Percentiles rank a stretch among this genome's conserved stretches.
These are phyloP conservation scores for Emmonsiellopsis sp. DNA, from an alignment of 2,329 filamentous ascomycete genomes.

Conservation along the genomic window DNA sequence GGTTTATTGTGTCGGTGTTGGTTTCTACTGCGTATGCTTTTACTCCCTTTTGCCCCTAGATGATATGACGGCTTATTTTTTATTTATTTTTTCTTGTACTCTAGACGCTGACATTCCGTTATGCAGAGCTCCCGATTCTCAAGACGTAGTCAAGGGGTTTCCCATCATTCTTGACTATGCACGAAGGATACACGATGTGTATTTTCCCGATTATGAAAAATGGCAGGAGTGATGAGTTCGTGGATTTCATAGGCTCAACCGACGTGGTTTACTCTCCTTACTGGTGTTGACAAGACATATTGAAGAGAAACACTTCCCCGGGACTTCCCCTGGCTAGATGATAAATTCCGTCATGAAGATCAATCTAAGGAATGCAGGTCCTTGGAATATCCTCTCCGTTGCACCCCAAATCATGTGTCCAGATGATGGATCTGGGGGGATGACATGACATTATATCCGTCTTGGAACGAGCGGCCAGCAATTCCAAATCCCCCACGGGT, in stretches of 20 bases:
- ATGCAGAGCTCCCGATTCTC: slow-evolving; percentile 40
- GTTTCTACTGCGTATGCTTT: slow-evolving; percentile 45
- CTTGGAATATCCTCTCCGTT: too few species aligned
- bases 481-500: too few species aligned
- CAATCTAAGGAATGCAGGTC: too few species aligned
- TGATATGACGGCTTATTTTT: neutral
- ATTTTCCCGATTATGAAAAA: slow-evolving; percentile 50
- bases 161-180: slow-evolving; percentile 49
- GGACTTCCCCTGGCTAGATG: too few species aligned
- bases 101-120: neutral
- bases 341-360: too few species aligned
- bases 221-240: slow-evolving; percentile 22
- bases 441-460: too few species aligned
- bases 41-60: neutral
- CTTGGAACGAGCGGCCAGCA: too few species aligned
- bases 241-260: neutral
- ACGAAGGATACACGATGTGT: slow-evolving; percentile 44
- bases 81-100: too few species aligned
- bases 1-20: slow-evolving; percentile 47
- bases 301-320: too few species aligned
- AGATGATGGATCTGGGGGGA: too few species aligned
- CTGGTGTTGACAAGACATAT: neutral
- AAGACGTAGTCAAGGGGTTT: slow-evolving; percentile 36
- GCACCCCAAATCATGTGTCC: too few species aligned
- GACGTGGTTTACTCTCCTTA: neutral